These are phyloP conservation scores for Musa beccarii DNA, from an alignment of 176 grass and related monocot species.

Conservation along the genomic window DNA sequence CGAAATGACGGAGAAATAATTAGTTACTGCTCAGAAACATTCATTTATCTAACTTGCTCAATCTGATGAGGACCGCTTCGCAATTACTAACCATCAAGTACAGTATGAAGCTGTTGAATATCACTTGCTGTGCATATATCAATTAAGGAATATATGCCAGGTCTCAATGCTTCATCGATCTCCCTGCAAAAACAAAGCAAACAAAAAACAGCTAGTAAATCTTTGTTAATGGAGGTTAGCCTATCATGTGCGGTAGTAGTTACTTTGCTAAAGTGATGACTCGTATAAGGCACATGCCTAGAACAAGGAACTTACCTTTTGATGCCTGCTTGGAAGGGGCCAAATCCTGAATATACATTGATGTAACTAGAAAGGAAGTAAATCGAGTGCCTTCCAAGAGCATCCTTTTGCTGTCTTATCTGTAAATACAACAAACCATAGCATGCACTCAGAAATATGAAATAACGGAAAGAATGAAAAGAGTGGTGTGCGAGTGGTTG, in stretches of 20 bases:
- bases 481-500: no score
- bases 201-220: not conserved
- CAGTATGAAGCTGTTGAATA: constrained; percentile 88
- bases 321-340: constrained; percentile 64
- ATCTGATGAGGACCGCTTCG: not conserved
- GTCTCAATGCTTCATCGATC: constrained; percentile 76
- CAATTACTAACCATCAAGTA: constrained; percentile 69
- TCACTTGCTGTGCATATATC: constrained; percentile 84
- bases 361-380: constrained; percentile 88
- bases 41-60: not conserved
- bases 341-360: constrained; percentile 71
- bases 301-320: constrained; percentile 44
- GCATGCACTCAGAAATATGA: not conserved
- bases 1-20: constrained; percentile 10
- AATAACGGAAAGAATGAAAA: not conserved
- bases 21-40: constrained; percentile 9
- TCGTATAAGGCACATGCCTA: no score
- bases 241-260: constrained; percentile 14
- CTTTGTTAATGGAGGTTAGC: not conserved
- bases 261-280: not conserved
- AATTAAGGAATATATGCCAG: constrained; percentile 85
- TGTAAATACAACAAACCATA: constrained; percentile 30
- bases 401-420: constrained; percentile 95
- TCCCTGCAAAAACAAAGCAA: constrained; percentile 36
- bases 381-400: constrained; percentile 47